Conservation (phyloP, 768 basidiomycete species). For the Leccinum sublutescens region DNA sequence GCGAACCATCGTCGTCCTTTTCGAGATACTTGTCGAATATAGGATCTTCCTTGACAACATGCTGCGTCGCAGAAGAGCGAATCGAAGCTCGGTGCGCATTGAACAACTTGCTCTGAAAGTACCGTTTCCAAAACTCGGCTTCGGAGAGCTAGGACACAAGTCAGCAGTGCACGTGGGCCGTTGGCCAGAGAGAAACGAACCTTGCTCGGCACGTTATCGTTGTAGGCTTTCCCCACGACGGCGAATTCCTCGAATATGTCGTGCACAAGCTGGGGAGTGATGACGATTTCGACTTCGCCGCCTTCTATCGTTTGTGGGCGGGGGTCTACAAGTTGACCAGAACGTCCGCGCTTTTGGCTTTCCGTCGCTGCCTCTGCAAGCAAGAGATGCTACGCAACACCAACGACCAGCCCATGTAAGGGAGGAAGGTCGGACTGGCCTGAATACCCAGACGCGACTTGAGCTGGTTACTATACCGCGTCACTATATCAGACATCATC, state of each 20-base stretch:
- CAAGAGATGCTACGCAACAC: conserved; percentile 58
- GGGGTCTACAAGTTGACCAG: conserved; percentile 46
- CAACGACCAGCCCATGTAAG: too few relatives aligned
- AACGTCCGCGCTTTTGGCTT: conserved; percentile 74
- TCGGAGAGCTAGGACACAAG: conserved; percentile 71
- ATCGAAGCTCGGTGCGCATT: conserved; percentile 93
- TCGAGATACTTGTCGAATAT: conserved; percentile 98
- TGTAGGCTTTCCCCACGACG: conserved; percentile 88
- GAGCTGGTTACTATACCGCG: conserved; percentile 31
- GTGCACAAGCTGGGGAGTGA: conserved; percentile 88
- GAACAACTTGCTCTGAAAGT: conserved; percentile 95
- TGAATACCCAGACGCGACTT: conserved; percentile 24
- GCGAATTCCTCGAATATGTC: conserved; percentile 99
- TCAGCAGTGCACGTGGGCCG: conserved; percentile 1
- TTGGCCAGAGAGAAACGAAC: conserved; percentile 33
- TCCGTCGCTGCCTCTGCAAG: conserved; percentile 74
- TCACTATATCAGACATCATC: conserved; percentile 15
- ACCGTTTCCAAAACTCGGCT: conserved; percentile 94
- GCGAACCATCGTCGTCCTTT: conserved; percentile 88
- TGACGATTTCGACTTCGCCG: conserved; percentile 85
- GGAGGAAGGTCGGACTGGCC: too few relatives aligned
- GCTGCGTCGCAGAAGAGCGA: conserved; percentile 78
- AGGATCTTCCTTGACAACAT: conserved; percentile 84
- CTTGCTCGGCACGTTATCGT: conserved; percentile 87
- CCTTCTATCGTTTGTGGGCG: conserved; percentile 81